Conservation (phyloP, 768 basidiomycete species). For the Boletus pseudo-olivaceus region DNA sequence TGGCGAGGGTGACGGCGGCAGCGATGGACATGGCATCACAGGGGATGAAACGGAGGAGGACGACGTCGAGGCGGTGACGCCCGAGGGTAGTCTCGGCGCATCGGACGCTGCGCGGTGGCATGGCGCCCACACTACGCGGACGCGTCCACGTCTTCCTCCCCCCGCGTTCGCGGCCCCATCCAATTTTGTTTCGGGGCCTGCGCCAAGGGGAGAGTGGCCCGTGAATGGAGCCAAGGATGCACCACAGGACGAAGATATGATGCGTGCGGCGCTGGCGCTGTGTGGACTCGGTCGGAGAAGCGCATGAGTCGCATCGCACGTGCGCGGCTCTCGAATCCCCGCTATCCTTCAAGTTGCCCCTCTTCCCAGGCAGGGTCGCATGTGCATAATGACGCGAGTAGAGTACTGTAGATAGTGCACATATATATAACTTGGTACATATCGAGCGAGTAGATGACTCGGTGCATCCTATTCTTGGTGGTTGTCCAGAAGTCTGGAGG, state of each 20-base stretch:
- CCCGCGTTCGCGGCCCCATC: background rate
- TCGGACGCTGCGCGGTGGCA: constrained; percentile 41
- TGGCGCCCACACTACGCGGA: background rate
- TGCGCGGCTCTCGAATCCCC: too few relatives aligned
- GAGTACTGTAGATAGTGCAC: constrained; percentile 5
- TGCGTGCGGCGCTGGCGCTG: constrained; percentile 65
- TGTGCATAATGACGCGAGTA: background rate
- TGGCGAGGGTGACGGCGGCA: background rate
- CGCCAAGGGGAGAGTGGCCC: background rate
- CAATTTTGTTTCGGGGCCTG: background rate
- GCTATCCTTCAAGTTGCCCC: too few relatives aligned
- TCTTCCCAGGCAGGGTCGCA: too few relatives aligned
- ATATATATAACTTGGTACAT: constrained; percentile 10
- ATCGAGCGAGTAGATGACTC: background rate
- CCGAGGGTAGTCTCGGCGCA: constrained; percentile 47
- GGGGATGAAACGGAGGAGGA: constrained; percentile 61
- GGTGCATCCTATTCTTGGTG: too few relatives aligned
- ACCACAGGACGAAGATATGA: constrained; percentile 58
- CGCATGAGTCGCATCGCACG: constrained; percentile 7
- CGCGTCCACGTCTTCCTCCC: constrained; percentile 2
- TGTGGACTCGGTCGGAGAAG: constrained; percentile 47
- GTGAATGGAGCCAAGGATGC: constrained; percentile 8
- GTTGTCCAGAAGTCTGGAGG: too few relatives aligned
- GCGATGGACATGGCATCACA: background rate
- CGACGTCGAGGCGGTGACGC: constrained; percentile 62